A percentile compares a stretch with the other conserved stretches of the same genome.
These are phyloP conservation scores for Breynia disticha DNA, from an alignment of 441 rosid species.

Conservation along the genomic window DNA sequence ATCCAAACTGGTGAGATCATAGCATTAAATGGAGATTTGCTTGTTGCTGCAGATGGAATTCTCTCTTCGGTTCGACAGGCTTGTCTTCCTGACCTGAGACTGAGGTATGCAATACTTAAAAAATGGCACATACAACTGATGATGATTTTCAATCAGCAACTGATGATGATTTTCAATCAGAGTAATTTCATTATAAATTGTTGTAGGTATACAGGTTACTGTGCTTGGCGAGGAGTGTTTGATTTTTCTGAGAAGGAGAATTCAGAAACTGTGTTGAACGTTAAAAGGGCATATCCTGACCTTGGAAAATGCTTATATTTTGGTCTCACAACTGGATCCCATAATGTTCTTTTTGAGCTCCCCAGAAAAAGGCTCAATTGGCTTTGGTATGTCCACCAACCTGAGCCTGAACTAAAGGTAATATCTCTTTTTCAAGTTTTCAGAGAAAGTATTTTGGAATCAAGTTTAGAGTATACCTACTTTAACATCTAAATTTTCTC, in stretches of 20 bases:
- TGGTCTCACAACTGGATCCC: conserved; percentile 35
- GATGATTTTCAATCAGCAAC: too few relatives aligned
- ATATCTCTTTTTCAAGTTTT: neutral
- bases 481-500: conserved; percentile 3
- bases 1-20: conserved; percentile 30
- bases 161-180: too few relatives aligned
- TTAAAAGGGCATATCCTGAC: conserved; percentile 44
- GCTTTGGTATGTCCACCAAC: conserved; percentile 42
- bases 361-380: conserved; percentile 49
- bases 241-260: conserved; percentile 49
- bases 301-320: conserved; percentile 65
- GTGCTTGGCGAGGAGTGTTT: conserved; percentile 76
- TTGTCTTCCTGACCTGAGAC: conserved; percentile 45
- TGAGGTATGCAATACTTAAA: conserved; percentile 41
- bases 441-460: too few relatives aligned
- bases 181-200: neutral
- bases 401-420: conserved; percentile 46
- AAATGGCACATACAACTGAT: neutral
- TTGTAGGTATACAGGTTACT: conserved; percentile 66
- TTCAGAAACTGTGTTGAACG: conserved; percentile 34
- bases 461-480: too few relatives aligned
- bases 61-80: conserved; percentile 52
- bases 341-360: conserved; percentile 51
- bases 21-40: conserved; percentile 49
- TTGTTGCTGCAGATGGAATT: conserved; percentile 75